Conservation (phyloP, 768 basidiomycete species). For the Rhodotorula babjevae region DNA sequence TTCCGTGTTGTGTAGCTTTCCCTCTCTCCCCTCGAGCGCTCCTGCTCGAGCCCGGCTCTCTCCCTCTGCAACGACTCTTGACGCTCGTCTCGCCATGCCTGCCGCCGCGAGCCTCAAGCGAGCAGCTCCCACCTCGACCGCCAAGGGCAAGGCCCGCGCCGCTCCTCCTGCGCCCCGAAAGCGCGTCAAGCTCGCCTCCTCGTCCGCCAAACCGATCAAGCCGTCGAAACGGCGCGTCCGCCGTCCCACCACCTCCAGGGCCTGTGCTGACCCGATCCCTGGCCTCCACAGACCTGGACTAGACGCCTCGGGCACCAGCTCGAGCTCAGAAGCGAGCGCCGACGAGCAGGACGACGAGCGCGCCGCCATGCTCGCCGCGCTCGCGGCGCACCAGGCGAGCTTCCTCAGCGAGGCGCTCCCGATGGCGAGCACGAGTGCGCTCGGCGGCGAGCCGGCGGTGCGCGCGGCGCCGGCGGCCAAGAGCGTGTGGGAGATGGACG, state of each 20-base stretch:
- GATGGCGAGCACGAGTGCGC: background rate
- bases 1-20: background rate
- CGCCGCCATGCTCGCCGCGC: slow-evolving; percentile 9
- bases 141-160: background rate
- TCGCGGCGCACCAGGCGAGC: slow-evolving; percentile 22
- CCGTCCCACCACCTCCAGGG: background rate
- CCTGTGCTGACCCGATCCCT: background rate
- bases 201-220: too few species aligned
- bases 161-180: background rate
- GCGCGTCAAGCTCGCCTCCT: background rate
- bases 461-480: slow-evolving; percentile 9
- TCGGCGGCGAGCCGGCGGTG: background rate
- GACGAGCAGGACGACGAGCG: background rate
- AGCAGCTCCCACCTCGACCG: background rate
- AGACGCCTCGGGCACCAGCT: background rate
- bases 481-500: slow-evolving; percentile 37
- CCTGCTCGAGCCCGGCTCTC: background rate
- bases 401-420: slow-evolving; percentile 7
- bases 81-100: background rate
- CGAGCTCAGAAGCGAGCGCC: background rate
- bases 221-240: background rate
- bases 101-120: background rate
- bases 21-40: too few species aligned
- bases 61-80: background rate
- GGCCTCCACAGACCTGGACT: background rate